phyloP scores from a whole-genome alignment of 257 asterid species.

The Capsicum pubescens region DNA sequence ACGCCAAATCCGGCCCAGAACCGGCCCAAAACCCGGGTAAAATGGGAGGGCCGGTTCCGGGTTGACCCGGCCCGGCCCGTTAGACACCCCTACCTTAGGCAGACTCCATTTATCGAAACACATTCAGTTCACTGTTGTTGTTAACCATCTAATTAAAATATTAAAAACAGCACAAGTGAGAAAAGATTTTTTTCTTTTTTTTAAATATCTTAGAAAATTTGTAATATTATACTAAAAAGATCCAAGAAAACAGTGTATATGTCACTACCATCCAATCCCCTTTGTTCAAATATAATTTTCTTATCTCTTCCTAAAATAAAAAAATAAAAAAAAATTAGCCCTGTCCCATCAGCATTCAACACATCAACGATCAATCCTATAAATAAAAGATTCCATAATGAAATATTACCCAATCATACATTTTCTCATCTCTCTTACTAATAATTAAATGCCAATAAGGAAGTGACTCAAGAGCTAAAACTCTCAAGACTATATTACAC shows the following conservation, averaged over 20 bases:
- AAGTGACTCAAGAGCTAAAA: constrained; percentile 17
- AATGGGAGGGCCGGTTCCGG: no score
- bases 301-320: background rate
- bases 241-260: background rate
- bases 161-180: background rate
- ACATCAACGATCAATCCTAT: background rate
- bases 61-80: no score
- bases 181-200: background rate
- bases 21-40: no score
- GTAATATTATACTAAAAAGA: background rate
- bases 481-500: background rate
- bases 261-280: background rate
- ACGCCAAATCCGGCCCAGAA: no score
- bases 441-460: background rate
- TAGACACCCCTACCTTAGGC: no score
- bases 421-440: background rate
- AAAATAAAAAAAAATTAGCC: background rate
- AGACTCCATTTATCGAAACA: no score
- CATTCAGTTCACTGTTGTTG: no score
- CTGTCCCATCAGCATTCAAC: background rate
- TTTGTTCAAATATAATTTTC: background rate
- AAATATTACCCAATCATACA: background rate
- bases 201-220: background rate
- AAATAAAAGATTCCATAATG: constrained; percentile 5
- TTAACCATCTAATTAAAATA: background rate